Base-by-base conservation (phyloP, 176 grass and related monocot species). In the Carex myosuroides region DNA sequence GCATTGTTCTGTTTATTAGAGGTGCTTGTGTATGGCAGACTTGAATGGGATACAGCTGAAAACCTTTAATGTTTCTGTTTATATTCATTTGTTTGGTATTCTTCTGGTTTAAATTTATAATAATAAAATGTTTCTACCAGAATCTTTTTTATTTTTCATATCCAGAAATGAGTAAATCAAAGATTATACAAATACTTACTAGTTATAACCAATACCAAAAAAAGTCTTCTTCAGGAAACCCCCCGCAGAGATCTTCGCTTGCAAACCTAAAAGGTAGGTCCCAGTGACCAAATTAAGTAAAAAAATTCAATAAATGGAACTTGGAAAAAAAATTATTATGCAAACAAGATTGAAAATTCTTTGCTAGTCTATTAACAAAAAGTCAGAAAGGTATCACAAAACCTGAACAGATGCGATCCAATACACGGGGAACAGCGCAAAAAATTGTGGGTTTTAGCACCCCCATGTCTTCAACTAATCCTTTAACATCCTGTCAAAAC, bases 331-430 rank as follows among this genome's bases (percentile, higher is more conserved):
- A 1, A 44, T 35, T 35, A 35, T 35, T 48, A 16, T 44, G 29
- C 29, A 64, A 63, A 22, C 60, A 44, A 24, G 2, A 48, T 48
- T 39, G 37, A 39, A 44, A 44, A 42, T 57, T 20, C 6, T 74
- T 64, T 26, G n/a, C 32, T 64, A 63, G n/a, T 6, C 17, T 81
- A 64, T 61, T 41, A 60, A 5, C 18, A 20, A 58, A 9, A 58
- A 80, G 2, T 64, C 60, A 2, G 52, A 87, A 64, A 66, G 10
- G 32, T 3, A 87, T 86, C 52, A 20, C 8, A 81, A 14, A 83
- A 99, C 96, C 96, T 99, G 91, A 85, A 84, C 89, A 93, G 64
- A 99, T 93, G 42, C 93, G 87, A 57, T 99, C 96, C 53, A 95
- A 80, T 33, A 99, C 93, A 87, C 96, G 96, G 72, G 96, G 96